Evolutionary conservation across 176 grass and related monocot species (phyloP).

Genomic region (Hordeum marinum): DNA sequence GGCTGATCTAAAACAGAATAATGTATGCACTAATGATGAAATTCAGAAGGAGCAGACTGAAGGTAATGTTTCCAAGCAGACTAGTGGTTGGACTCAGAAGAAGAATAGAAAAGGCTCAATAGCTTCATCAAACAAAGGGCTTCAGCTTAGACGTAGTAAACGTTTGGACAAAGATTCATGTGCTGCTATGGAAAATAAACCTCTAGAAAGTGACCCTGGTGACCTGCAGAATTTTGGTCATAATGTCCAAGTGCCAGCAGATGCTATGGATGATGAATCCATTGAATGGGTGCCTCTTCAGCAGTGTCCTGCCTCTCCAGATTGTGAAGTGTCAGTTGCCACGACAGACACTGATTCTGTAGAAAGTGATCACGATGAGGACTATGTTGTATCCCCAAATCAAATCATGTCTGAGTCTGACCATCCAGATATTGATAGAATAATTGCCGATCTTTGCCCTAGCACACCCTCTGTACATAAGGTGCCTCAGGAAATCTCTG

Average conservation of each 20-base stretch:
- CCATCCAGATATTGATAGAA: background rate
- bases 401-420: background rate
- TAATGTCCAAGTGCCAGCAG: background rate
- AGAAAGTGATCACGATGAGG: background rate
- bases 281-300: constrained; percentile 8
- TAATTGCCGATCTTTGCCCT: background rate
- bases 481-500: background rate
- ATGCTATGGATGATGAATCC: background rate
- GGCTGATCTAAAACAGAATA: background rate
- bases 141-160: constrained; percentile 27
- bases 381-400: constrained; percentile 3
- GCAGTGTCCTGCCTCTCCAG: background rate
- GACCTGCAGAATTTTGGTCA: constrained; percentile 9
- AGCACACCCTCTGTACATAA: background rate
- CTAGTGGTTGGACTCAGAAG: background rate
- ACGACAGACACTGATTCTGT: background rate
- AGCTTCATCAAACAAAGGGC: background rate
- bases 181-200: constrained; percentile 1
- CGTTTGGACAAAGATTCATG: constrained; percentile 22
- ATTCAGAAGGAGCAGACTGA: background rate
- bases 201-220: background rate
- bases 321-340: background rate
- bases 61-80: background rate
- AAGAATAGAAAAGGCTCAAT: constrained; percentile 2
- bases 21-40: background rate